Base-by-base conservation (phyloP, 805 yeast species). In the Scheffersomyces coipomensis region DNA sequence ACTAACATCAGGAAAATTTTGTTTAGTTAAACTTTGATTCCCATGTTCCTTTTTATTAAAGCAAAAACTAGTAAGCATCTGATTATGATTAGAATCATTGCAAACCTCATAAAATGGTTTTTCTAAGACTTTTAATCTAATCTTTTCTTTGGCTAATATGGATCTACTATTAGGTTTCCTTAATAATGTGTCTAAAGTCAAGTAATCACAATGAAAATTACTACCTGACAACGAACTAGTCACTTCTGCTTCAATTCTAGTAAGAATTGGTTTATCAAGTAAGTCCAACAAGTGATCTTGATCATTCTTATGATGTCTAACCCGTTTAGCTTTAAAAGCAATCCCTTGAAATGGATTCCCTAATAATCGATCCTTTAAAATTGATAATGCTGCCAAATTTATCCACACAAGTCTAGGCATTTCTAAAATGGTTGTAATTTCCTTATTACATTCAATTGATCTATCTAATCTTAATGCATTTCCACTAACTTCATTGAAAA, bases 81-180 rank as follows among this genome's bases (percentile, higher is more conserved):
- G 43, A 43, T 61, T 44, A 45, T 77, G 79, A 30, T 53, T 52
- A 10, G 42, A 29, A 35, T 72, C 66, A 35, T 70, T 66, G 47
- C 87, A 81, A 15, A 77, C 75, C 16, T 73, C 77, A 39, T 62
- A 58, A 48, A 78, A 80, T 3, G 78, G 76, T 26, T 56, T 56
- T 13, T 52, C 50, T 2, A 56, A 44, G 0, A 81, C 71, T 21
- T 67, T 65, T 13, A 60, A 36, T 35, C 59, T 51, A 0, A 72
- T 64, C 34, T 73, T 60, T 31, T 72, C 68, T 22, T 62, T 60
- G 2, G 70, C 60, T 19, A 80, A 56, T 3, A 45, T 47, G 15
- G 58, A 60, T n/a, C 64, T 62, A 1, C 81, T 68, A 1, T 74
- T 61, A 13, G 66, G 60, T 29, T 56, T 56, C n/a, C 49, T 33